Evolutionary conservation across 1,284 basidiomycete genomes (phyloP).

Genomic region (Cerioporus squamosus): DNA sequence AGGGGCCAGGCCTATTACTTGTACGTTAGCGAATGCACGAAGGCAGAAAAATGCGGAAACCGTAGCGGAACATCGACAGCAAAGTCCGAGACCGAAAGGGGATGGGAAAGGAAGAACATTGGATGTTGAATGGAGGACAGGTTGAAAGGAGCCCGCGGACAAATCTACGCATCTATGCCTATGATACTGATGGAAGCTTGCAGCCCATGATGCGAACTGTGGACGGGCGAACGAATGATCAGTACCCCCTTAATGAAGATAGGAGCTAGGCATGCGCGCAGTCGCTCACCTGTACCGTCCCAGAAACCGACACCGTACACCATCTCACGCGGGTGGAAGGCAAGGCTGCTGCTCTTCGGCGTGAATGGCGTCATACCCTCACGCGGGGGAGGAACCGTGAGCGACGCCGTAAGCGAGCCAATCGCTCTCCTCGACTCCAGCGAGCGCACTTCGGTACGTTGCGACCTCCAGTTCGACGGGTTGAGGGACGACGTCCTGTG

Average conservation of each 20-base stretch:
- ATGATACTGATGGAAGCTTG: slow-evolving; percentile 38
- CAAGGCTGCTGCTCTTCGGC: slow-evolving; percentile 63
- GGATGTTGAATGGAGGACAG: background rate
- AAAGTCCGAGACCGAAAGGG: background rate
- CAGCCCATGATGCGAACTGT: slow-evolving; percentile 51
- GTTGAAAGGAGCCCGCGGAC: background rate
- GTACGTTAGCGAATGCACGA: background rate
- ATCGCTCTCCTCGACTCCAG: slow-evolving; percentile 46
- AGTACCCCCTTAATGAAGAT: slow-evolving; percentile 1
- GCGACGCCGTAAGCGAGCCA: slow-evolving; percentile 59
- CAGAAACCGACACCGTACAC: slow-evolving; percentile 72
- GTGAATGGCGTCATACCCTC: slow-evolving; percentile 61
- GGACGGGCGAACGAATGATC: slow-evolving; percentile 5
- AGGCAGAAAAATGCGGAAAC: background rate
- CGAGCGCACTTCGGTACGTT: slow-evolving; percentile 64
- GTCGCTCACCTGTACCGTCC: slow-evolving; percentile 68
- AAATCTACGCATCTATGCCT: slow-evolving; percentile 3
- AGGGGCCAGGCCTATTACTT: background rate
- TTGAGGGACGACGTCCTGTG: slow-evolving; percentile 66
- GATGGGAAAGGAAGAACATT: background rate
- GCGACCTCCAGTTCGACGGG: slow-evolving; percentile 62
- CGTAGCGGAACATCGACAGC: background rate
- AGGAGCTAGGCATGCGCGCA: background rate
- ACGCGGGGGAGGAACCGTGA: slow-evolving; percentile 56
- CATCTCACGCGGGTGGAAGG: slow-evolving; percentile 85